These are phyloP conservation scores for Gillenia trifoliata DNA, from an alignment of 306 rosid species.

Conservation along the genomic window DNA sequence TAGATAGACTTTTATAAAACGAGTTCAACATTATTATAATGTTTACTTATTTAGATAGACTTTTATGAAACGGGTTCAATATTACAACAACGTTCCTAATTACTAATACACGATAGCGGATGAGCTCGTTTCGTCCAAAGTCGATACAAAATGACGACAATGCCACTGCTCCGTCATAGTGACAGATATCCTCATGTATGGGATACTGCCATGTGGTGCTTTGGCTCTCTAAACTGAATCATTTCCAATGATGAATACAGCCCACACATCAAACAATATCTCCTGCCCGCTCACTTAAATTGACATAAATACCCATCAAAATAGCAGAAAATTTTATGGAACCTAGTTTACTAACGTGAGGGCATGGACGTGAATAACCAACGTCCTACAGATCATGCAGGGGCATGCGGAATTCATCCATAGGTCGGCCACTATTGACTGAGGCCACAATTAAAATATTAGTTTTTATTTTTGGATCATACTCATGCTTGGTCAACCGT, in stretches of 20 bases:
- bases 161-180: not conserved
- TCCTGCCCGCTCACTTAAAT: not conserved
- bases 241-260: slow-evolving; percentile 30
- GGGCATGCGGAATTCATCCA: slow-evolving; percentile 1
- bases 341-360: not conserved
- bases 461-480: not conserved
- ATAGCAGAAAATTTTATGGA: not conserved
- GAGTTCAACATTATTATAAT: accelerated
- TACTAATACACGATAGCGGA: too few species aligned
- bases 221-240: slow-evolving; percentile 3
- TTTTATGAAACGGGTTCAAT: too few species aligned
- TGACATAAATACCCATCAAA: slow-evolving; percentile 7
- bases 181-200: not conserved
- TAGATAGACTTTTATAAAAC: too few species aligned
- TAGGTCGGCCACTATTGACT: not conserved
- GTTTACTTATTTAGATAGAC: too few species aligned
- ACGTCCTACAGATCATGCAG: not conserved
- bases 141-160: slow-evolving; percentile 1
- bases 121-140: too few species aligned
- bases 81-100: too few species aligned
- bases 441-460: not conserved
- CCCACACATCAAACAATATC: slow-evolving; percentile 21
- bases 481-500: not conserved
- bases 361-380: not conserved
- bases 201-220: not conserved